Evolutionary conservation across 2,329 filamentous ascomycete species (phyloP), one percentile per base, ranked within the genome.

Genomic region (Botryotinia narcissicola): DNA sequence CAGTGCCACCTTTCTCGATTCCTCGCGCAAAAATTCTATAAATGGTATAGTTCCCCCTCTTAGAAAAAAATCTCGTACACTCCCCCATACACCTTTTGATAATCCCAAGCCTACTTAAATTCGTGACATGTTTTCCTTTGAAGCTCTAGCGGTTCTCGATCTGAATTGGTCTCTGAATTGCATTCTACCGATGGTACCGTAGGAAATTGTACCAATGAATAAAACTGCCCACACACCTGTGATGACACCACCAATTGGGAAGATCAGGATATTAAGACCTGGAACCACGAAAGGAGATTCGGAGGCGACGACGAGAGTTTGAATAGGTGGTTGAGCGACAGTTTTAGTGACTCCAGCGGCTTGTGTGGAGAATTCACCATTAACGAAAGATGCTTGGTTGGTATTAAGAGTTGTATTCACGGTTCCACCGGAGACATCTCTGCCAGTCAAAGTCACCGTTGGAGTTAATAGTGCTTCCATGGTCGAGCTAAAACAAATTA

Each of bases 311-410:
- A 80, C 79, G 40, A 80, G 78, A 25, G 79, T 81, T 75, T 79
- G 79, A 44, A 80, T 78, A 0, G 80, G 80, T 25, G 76, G 75
- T 9, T 44, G 46, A 29, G 84, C 81, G 75, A 73, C 74, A 4
- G 76, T 74, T 60, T 77, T 77, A 1, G 79, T 79, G 12, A 72
- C 63, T 59, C 76, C 74, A 20, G 76, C 70, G 68, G 75, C 75
- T 66, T 80, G n/a, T 80, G 80, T 82, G 71, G 91, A 88, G 82
- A 94, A 94, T 78, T 92, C 87, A 70, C 92, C 92, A 22, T 87
- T 88, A 57, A 93, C 87, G 77, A 94, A 94, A 10, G 88, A 87
- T 25, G 92, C 91, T 80, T 93, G 90, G 81, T 91, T 90, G 74
- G 88, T 87, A 16, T 91, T 91, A 69, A 94, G 87, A 48, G 88